Conservation (phyloP, 140 eudicot genomes). For the Erigeron philadelphicus region DNA sequence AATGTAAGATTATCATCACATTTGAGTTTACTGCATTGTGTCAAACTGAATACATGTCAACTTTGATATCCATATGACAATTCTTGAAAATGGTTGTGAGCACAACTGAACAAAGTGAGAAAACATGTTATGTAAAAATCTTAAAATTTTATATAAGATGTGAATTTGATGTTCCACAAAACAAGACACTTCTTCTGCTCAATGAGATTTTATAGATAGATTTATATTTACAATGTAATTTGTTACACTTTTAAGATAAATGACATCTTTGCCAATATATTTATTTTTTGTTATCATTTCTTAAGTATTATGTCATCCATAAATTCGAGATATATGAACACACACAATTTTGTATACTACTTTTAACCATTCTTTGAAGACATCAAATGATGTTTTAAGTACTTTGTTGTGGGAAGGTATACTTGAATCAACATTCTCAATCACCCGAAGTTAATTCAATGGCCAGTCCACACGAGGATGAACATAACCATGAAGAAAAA, state of each 20-base stretch:
- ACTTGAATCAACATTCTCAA: constrained; percentile 46
- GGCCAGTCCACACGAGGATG: constrained; percentile 35
- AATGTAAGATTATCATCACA: neutral
- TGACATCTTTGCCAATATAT: constrained; percentile 3
- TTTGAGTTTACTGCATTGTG: constrained; percentile 10
- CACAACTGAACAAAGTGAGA: too few relatives aligned
- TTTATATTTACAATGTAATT: neutral
- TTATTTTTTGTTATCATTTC: neutral
- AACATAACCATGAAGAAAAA: constrained; percentile 43
- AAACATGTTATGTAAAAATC: neutral
- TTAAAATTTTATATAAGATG: neutral
- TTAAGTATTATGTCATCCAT: neutral
- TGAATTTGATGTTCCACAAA: neutral
- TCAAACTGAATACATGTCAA: neutral
- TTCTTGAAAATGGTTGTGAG: too few relatives aligned
- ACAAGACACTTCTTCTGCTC: neutral
- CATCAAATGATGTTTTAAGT: neutral
- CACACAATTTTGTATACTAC: neutral
- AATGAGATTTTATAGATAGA: too few relatives aligned
- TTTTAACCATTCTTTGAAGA: neutral
- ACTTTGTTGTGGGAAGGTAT: constrained; percentile 34
- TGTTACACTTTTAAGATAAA: neutral
- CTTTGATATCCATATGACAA: too few relatives aligned
- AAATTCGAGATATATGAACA: neutral
- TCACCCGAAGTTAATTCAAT: constrained; percentile 67